Conservation (phyloP, 1,284 basidiomycete genomes). For the Gymnopus androsaceus region DNA sequence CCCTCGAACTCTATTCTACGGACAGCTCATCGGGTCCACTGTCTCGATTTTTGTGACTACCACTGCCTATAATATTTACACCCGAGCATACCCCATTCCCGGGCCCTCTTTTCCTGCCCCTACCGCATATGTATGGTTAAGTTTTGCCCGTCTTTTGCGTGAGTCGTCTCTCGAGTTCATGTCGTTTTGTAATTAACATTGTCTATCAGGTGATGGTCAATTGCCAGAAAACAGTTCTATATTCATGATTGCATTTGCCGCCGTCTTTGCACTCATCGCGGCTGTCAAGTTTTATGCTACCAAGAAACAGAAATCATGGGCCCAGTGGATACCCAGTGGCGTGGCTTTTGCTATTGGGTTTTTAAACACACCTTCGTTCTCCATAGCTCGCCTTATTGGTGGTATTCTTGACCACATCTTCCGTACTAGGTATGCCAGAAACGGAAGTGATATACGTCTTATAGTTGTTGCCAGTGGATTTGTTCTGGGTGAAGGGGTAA, state of each 20-base stretch:
- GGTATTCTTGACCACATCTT: slow-evolving; percentile 80
- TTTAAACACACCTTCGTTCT: slow-evolving; percentile 94
- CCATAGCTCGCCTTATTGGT: slow-evolving; percentile 87
- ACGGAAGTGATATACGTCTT: slow-evolving; percentile 66
- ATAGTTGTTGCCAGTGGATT: slow-evolving; percentile 94
- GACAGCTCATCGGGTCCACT: slow-evolving; percentile 85
- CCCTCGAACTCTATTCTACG: slow-evolving; percentile 85
- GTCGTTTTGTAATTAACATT: slow-evolving; percentile 13
- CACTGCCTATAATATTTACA: slow-evolving; percentile 87
- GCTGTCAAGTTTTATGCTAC: slow-evolving; percentile 66
- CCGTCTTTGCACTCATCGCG: slow-evolving; percentile 70
- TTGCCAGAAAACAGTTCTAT: slow-evolving; percentile 76
- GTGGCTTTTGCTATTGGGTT: slow-evolving; percentile 90
- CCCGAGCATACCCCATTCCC: slow-evolving; percentile 81
- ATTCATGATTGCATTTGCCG: slow-evolving; percentile 83
- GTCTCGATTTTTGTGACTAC: slow-evolving; percentile 89
- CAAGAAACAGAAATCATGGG: slow-evolving; percentile 46
- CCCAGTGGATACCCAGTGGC: slow-evolving; percentile 85
- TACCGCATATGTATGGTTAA: slow-evolving; percentile 90
- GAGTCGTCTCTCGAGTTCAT: slow-evolving; percentile 32
- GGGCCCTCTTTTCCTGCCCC: slow-evolving; percentile 93
- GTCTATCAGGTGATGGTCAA: slow-evolving; percentile 67
- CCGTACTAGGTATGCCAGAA: slow-evolving; percentile 50
- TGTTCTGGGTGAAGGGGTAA: slow-evolving; percentile 91
- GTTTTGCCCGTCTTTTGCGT: slow-evolving; percentile 88